Percentiles rank a stretch among this genome's conserved stretches.
These are phyloP conservation scores for Mycena filopes DNA, from an alignment of 768 basidiomycete genomes.

Conservation along the genomic window DNA sequence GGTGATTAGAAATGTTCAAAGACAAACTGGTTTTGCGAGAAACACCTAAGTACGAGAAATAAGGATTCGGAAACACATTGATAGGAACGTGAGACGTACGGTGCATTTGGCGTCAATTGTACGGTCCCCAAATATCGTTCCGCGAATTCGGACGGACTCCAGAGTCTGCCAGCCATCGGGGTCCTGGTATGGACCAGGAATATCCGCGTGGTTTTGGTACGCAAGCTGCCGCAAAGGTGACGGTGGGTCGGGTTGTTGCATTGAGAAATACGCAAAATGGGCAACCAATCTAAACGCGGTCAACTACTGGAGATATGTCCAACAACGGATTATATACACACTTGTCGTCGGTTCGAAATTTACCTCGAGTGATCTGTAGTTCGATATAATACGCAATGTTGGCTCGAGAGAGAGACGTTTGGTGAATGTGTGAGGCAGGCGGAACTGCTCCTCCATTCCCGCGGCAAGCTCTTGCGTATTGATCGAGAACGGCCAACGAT, in stretches of 20 bases:
- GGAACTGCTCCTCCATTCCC: not conserved
- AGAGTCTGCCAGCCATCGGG: constrained; percentile 28
- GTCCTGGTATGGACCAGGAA: constrained; percentile 22
- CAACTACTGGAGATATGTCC: not conserved
- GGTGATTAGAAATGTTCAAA: not conserved
- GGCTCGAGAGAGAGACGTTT: constrained; percentile 9
- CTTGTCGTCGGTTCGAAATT: constrained; percentile 21
- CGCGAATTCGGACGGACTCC: constrained; percentile 12
- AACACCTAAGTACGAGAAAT: constrained; percentile 16
- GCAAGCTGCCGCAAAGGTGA: constrained; percentile 22
- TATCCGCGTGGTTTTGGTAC: not conserved
- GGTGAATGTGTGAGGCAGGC: constrained; percentile 24
- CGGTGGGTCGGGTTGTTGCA: constrained; percentile 16
- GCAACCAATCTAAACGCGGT: constrained; percentile 10
- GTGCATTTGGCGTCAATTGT: constrained; percentile 27
- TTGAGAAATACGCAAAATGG: constrained; percentile 21
- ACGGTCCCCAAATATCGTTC: constrained; percentile 17
- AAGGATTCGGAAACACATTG: not conserved
- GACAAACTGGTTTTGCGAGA: constrained; percentile 28
- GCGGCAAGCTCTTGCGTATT: constrained; percentile 6
- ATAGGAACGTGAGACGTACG: not conserved
- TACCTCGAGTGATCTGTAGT: constrained; percentile 22
- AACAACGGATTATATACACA: not conserved
- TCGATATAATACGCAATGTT: constrained; percentile 21
- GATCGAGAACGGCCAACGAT: constrained; percentile 24